Conservation (phyloP, 2,329 filamentous ascomycete genomes). For the Venturia effusa region DNA sequence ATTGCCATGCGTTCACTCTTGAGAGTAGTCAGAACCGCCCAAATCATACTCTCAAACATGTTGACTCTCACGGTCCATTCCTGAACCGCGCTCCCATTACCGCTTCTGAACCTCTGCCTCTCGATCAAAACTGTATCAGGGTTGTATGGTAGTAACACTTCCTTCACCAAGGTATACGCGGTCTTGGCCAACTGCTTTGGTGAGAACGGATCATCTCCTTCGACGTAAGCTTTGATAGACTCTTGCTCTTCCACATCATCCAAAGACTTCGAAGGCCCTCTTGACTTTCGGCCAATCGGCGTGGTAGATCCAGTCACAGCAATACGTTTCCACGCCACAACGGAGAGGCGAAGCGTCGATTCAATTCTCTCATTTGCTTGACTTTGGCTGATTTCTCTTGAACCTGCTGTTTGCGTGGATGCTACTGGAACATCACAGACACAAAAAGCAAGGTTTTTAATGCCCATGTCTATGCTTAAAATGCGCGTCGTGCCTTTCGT, state of each 20-base stretch:
- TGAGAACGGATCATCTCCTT: conserved; percentile 5
- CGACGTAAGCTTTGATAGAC: not conserved
- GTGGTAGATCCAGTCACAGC: conserved; percentile 1
- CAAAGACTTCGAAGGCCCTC: not conserved
- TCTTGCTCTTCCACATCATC: not conserved
- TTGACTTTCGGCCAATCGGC: not conserved
- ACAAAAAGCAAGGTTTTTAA: conserved; percentile 69
- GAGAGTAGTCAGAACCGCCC: conserved; percentile 55
- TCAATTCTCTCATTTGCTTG: not conserved
- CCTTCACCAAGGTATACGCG: conserved; percentile 44
- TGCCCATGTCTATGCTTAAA: conserved; percentile 75
- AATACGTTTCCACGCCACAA: conserved; percentile 9
- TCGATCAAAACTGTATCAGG: conserved; percentile 65
- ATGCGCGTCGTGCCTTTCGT: conserved; percentile 33
- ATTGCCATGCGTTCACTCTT: conserved; percentile 22
- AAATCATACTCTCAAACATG: conserved; percentile 70
- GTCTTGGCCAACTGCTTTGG: conserved; percentile 42
- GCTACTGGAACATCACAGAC: conserved; percentile 35
- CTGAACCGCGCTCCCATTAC: conserved; percentile 52
- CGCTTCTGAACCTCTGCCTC: conserved; percentile 52
- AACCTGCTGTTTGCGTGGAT: not conserved
- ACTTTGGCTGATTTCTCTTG: not conserved
- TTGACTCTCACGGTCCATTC: conserved; percentile 82
- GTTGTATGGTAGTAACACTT: conserved; percentile 38
- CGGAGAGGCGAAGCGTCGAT: not conserved